Base-by-base conservation (phyloP, 345 rosid genomes). In the Citrus maxima region DNA sequence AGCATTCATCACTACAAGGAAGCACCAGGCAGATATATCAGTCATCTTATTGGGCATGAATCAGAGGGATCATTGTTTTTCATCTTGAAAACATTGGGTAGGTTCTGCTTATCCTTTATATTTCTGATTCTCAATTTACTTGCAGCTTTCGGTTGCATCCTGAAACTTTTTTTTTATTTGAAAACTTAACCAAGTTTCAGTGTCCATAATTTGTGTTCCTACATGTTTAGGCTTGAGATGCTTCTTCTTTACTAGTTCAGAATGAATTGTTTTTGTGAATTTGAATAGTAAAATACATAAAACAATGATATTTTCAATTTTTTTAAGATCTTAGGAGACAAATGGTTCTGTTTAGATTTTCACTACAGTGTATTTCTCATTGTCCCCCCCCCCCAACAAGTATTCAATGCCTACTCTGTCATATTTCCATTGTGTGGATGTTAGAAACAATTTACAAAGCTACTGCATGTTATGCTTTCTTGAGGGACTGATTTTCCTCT, bases 21-120 rank as follows among this genome's bases (percentile, higher is more conserved):
- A 86, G 96, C 86, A 75, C 93, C 97, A 72, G 80, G 93, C 88
- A 90, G 77, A 81, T 95, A 95, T 88, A 95, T 95, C 78, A 85
- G 91, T 75, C 98, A 95, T 84, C 93, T 95, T 76, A 89, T 93
- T 79, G 96, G 95, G 67, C 99, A 95, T 81, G 90, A 93, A 89
- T 97, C 95, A 81, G 95, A 93, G 87, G 99, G 99, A 75, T 92
- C 98, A 38, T 77, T 95, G 77, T 95, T 88, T 86, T 86, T 88
- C 61, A 84, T 93, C 88, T 85, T 93, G 89, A 95, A 95, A 81
- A 89, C 83, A 60, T 83, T 92, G 84, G 99, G 99, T 95, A 81
- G 76, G 89, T 82, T 77, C 66, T 75, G 25, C 73, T 51, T 61
- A 64, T 76, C 67, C 27, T 72, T 77, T 60, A 22, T 72, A 77